Percentiles rank a stretch among this genome's conserved stretches.
Evolutionary conservation across 2,329 filamentous ascomycete species (phyloP).

Genomic region (Penicillium decumbens): DNA sequence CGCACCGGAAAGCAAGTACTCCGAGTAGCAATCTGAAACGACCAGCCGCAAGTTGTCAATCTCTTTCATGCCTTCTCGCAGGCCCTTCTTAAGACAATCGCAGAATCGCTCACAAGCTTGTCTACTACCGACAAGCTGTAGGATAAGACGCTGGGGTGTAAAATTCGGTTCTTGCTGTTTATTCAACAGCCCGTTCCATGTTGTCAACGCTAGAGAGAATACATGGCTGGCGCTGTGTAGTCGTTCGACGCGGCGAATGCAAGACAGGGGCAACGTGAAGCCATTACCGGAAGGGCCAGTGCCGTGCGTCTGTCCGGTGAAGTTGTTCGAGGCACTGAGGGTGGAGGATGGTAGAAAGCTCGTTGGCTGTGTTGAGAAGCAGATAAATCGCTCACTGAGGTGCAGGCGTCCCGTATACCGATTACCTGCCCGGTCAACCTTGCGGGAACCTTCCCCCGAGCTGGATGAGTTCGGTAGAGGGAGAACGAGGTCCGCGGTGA

Average conservation of each 20-base stretch:
- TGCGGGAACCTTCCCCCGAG: constrained; percentile 58
- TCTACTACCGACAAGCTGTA: constrained; percentile 84
- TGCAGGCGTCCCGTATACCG: constrained; percentile 91
- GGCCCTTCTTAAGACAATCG: constrained; percentile 85
- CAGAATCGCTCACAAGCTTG: constrained; percentile 93
- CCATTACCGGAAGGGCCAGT: constrained; percentile 91
- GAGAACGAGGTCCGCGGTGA: constrained; percentile 90
- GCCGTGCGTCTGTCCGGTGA: constrained; percentile 88
- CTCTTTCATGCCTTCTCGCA: constrained; percentile 81
- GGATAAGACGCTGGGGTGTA: constrained; percentile 78
- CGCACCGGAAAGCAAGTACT: constrained; percentile 61
- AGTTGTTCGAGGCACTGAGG: constrained; percentile 71
- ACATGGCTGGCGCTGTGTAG: constrained; percentile 86
- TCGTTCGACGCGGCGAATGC: constrained; percentile 85
- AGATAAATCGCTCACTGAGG: constrained; percentile 88
- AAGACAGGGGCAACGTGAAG: constrained; percentile 88
- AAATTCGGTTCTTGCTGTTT: constrained; percentile 55
- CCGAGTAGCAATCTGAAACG: constrained; percentile 82
- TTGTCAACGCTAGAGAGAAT: constrained; percentile 91
- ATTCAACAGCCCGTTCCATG: constrained; percentile 71
- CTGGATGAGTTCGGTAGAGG: constrained; percentile 60
- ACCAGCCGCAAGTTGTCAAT: constrained; percentile 79
- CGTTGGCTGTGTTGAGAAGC: constrained; percentile 89
- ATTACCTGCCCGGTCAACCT: constrained; percentile 62
- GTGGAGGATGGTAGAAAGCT: constrained; percentile 80